Conservation (phyloP, 2,329 filamentous ascomycete species). For the Ophiostoma sp. region DNA sequence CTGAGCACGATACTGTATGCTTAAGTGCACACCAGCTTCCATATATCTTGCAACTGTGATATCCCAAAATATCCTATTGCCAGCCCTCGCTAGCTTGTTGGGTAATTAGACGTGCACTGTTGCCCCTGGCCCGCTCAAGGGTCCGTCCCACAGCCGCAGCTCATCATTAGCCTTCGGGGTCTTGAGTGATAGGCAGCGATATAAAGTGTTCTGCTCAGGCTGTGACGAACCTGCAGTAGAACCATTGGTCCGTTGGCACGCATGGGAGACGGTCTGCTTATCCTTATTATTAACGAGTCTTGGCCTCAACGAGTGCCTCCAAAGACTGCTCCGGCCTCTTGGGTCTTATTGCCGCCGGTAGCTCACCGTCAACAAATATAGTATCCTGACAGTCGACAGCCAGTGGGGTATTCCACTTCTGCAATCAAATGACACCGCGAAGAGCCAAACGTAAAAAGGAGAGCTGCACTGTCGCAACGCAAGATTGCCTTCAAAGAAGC, state of each 20-base stretch:
- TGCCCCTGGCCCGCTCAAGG: neutral
- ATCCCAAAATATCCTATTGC: neutral
- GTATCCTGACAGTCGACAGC: neutral
- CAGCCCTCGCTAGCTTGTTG: neutral
- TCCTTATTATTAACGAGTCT: no score
- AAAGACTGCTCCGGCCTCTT: neutral
- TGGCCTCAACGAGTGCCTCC: no score
- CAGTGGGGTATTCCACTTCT: neutral
- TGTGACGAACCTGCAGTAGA: neutral
- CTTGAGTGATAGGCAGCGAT: neutral
- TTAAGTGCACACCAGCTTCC: neutral
- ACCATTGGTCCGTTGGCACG: no score
- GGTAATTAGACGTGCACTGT: neutral
- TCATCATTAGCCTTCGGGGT: neutral
- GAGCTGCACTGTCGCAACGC: neutral
- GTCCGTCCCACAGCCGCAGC: neutral
- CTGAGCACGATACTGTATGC: neutral
- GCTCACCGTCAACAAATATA: neutral
- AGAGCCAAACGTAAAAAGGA: constrained; percentile 3
- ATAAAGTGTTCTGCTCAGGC: neutral
- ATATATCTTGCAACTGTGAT: neutral
- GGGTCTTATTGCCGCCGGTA: neutral
- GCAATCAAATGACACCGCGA: neutral
- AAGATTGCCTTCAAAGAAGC: neutral
- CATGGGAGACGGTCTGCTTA: no score